Evolutionary conservation across 2,329 filamentous ascomycete genomes (phyloP).

Genomic region (Cladorrhinum sp.): DNA sequence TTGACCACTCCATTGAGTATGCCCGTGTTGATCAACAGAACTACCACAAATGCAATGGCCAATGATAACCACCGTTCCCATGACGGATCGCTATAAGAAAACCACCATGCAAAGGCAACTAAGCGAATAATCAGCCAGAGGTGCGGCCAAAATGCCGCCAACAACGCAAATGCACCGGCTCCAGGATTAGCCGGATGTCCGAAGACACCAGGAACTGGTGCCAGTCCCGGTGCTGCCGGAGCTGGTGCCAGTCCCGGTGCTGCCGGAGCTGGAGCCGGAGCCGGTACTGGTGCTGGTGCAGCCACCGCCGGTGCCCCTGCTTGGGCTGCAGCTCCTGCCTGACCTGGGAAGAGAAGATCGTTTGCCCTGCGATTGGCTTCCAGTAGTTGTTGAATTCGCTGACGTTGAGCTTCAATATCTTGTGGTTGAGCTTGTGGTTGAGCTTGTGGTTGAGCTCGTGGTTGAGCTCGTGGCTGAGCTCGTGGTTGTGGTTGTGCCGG

Average conservation of each 20-base stretch:
- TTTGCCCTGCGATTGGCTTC: neutral
- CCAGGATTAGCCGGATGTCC: constrained; percentile 40
- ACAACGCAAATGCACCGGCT: constrained; percentile 38
- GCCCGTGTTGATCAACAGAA: constrained; percentile 60
- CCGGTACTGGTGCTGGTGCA: neutral
- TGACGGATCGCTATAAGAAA: constrained; percentile 55
- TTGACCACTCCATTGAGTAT: constrained; percentile 54
- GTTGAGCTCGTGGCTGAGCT: constrained; percentile 14
- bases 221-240: neutral
- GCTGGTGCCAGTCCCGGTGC: constrained; percentile 18
- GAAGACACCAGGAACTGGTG: neutral
- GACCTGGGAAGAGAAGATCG: neutral
- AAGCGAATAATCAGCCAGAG: constrained; percentile 60
- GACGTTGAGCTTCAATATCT: neutral
- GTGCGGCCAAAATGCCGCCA: constrained; percentile 54
- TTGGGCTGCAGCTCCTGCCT: neutral
- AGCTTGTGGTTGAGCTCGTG: neutral
- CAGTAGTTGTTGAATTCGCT: neutral
- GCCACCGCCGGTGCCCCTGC: neutral
- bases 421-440: neutral
- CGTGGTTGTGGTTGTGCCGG: neutral
- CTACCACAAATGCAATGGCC: constrained; percentile 48
- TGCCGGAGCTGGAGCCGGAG: neutral
- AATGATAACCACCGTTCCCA: constrained; percentile 60
- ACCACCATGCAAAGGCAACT: constrained; percentile 61